Percentiles rank a stretch among this genome's conserved stretches.
Conservation (phyloP, 2,329 filamentous ascomycete genomes). For the Verticillium nonalfalfae region DNA sequence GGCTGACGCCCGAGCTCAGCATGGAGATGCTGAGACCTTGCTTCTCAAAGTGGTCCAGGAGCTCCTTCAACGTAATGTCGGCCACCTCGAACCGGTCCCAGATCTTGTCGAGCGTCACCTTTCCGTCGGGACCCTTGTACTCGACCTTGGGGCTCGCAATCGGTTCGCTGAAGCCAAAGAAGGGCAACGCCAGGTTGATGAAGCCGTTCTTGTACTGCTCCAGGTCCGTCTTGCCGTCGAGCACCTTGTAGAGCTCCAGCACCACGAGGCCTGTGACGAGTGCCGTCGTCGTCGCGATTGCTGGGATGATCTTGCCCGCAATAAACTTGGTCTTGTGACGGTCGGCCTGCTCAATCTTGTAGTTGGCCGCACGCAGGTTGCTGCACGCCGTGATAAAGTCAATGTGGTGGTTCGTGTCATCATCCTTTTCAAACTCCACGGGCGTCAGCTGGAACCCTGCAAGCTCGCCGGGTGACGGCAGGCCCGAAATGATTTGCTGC, state of each 20-base stretch:
- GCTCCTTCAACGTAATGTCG: constrained; percentile 77
- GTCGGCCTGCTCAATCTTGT: constrained; percentile 90
- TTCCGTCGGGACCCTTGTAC: constrained; percentile 73
- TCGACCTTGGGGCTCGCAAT: constrained; percentile 89
- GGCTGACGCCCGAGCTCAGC: constrained; percentile 94
- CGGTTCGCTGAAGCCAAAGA: constrained; percentile 97
- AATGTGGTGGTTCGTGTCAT: constrained; percentile 96
- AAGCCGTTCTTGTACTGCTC: constrained; percentile 99
- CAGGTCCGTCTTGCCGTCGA: constrained; percentile 93
- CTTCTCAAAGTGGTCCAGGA: constrained; percentile 74
- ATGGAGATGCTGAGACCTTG: constrained; percentile 80
- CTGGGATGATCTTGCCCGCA: constrained; percentile 97
- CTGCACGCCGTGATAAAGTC: constrained; percentile 98
- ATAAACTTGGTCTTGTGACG: constrained; percentile 99
- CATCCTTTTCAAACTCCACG: constrained; percentile 98
- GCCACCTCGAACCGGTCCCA: constrained; percentile 96
- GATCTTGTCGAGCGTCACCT: constrained; percentile 85
- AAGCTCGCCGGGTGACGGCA: constrained; percentile 74
- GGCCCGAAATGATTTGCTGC: constrained; percentile 60
- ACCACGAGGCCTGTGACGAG: constrained; percentile 90
- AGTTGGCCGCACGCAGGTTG: constrained; percentile 95
- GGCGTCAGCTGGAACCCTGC: constrained; percentile 84
- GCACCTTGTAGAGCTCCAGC: constrained; percentile 90
- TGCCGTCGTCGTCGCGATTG: constrained; percentile 95
- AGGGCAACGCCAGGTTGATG: constrained; percentile 89